Percentiles rank a stretch among this genome's conserved stretches.
phyloP scores from a whole-genome alignment of 371 early-diverging fungal species.

The Mucor indicus region DNA sequence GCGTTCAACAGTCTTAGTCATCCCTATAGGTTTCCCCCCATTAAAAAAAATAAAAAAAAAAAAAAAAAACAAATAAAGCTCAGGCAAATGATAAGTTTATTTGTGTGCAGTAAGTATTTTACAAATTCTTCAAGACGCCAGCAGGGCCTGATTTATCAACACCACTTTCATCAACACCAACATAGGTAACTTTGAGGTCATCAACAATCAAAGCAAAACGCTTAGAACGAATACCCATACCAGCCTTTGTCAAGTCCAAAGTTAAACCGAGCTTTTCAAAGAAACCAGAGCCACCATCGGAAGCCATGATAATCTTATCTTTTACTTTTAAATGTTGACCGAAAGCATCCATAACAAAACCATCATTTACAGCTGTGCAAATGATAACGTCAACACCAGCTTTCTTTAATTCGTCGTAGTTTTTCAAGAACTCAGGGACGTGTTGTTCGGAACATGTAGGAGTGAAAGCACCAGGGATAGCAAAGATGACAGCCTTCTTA shows the following conservation, averaged over 20 bases:
- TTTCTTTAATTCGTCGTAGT: constrained; percentile 52
- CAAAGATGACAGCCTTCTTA: constrained; percentile 77
- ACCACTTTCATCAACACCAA: constrained; percentile 65
- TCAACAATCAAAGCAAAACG: constrained; percentile 77
- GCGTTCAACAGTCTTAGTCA: no score
- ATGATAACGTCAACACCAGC: constrained; percentile 70
- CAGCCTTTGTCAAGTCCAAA: constrained; percentile 45
- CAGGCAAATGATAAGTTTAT: not conserved
- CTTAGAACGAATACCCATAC: constrained; percentile 45
- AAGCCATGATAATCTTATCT: constrained; percentile 68
- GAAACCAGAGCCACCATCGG: constrained; percentile 66
- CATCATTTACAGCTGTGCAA: constrained; percentile 59
- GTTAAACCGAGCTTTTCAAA: constrained; percentile 62
- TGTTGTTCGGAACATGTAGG: constrained; percentile 80
- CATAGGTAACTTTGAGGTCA: constrained; percentile 65
- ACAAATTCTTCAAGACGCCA: constrained; percentile 24
- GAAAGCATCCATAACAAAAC: constrained; percentile 78
- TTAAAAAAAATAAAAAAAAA: not conserved
- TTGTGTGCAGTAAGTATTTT: not conserved
- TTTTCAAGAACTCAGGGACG: constrained; percentile 61
- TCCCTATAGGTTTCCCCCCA: no score
- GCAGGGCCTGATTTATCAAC: constrained; percentile 35
- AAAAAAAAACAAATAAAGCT: not conserved
- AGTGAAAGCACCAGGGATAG: constrained; percentile 81
- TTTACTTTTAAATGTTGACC: constrained; percentile 52